Base-by-base conservation (phyloP, 2,329 filamentous ascomycete species). In the Colletotrichum euphorbiae region DNA sequence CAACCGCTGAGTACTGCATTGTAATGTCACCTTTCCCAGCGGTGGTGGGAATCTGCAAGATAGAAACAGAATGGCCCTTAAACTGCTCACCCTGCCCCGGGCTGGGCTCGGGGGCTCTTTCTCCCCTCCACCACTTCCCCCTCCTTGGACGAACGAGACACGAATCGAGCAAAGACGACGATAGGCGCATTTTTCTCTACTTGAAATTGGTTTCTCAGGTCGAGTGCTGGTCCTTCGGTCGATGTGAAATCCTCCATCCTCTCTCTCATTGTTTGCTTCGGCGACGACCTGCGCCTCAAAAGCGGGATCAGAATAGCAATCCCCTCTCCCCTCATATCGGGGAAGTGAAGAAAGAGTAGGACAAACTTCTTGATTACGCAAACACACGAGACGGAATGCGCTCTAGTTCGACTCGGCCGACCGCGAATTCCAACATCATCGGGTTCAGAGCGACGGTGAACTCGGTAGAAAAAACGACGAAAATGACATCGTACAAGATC, bases 401-500 rank as follows among this genome's bases (percentile, higher is more conserved):
- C 36, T 38, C 36, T 15, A 15, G 13, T 38, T 38, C 36, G 13
- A 15, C 15, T 38, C 36, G 36, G 36, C 9, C 36, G 36, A 15
- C 11, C 36, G 36, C 36, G 11, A 38, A 45, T 43, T 50, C 15
- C 46, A 13, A 43, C 28, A 12, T 12, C 11, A 6, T 38, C 36
- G 36, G 36, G 28, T 28, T 28, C 7, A 28, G 28, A 28, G 28
- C 28, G 28, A 28, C 28, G 36, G 12, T 11, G 36, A 38, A 38
- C 28, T 28, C 28, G 1, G 13, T 1, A 38, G 36, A 38, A 38
- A 13, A 38, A 6, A 6, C 13, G 7, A 38, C 54, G 2, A 74
- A 58, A 51, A 82, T 83, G 81, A 75, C 73, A 52, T 7, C 28
- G 28, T 89, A 89, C 76, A 81, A 79, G 78, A 83, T 91, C 72